Conservation (phyloP, 257 asterid species). For the Plantago major region DNA sequence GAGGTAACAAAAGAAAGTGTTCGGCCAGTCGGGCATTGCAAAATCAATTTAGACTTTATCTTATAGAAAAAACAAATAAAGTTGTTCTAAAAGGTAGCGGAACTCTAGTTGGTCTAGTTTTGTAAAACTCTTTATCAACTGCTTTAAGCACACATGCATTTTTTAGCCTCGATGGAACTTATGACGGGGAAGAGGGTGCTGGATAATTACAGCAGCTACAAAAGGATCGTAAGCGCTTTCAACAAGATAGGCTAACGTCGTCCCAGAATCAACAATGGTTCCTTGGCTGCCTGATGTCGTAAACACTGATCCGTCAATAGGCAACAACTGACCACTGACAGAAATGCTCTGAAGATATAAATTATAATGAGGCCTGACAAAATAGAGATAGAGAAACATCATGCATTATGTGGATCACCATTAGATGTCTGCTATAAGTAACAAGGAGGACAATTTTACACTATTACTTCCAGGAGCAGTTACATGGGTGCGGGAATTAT, state of each 20-base stretch:
- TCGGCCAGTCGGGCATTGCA: too few relatives aligned
- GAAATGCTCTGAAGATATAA: constrained; percentile 72
- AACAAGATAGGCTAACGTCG: constrained; percentile 79
- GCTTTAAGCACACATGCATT: too few relatives aligned
- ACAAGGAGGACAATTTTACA: constrained; percentile 13
- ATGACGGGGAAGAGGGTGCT: constrained; percentile 16
- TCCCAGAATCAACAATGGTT: constrained; percentile 86
- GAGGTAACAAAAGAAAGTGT: too few relatives aligned
- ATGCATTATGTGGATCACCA: constrained; percentile 9
- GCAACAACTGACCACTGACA: constrained; percentile 66
- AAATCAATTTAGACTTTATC: too few relatives aligned
- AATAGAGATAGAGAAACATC: constrained; percentile 16
- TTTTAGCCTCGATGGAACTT: constrained; percentile 9
- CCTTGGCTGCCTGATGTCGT: constrained; percentile 64
- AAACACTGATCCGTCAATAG: constrained; percentile 72
- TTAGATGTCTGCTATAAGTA: neutral
- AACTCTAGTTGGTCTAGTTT: too few relatives aligned
- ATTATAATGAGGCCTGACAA: constrained; percentile 81
- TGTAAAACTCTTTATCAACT: too few relatives aligned
- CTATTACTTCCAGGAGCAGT: too few relatives aligned
- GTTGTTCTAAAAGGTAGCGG: too few relatives aligned
- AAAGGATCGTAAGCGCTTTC: constrained; percentile 82
- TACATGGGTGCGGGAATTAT: constrained; percentile 3
- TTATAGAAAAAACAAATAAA: too few relatives aligned
- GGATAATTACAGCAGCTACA: constrained; percentile 64